Evolutionary conservation across 129 eudicot species (phyloP).

Genomic region (Chrysanthemum seticuspe): DNA sequence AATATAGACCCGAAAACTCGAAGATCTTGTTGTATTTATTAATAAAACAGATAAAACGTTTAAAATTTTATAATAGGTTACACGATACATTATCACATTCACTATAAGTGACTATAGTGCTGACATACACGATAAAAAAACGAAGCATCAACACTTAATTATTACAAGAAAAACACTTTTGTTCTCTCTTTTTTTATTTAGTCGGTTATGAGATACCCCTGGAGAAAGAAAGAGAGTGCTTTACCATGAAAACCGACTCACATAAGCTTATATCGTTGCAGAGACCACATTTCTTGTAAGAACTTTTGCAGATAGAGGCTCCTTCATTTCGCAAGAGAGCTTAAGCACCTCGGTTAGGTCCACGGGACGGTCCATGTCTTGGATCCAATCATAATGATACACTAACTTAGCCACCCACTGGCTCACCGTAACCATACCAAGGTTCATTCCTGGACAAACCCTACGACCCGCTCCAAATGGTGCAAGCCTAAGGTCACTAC

Average conservation of each 20-base stretch:
- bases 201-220: constrained; percentile 1
- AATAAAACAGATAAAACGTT: neutral
- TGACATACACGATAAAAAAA: constrained; percentile 8
- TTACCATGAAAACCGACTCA: neutral
- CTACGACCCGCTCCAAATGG: constrained; percentile 75
- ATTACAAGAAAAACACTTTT: neutral
- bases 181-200: constrained; percentile 32
- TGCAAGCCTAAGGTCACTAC: constrained; percentile 59
- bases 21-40: neutral
- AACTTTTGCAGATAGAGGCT: constrained; percentile 45
- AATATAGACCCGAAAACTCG: too few relatives aligned
- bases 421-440: constrained; percentile 52
- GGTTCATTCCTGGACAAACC: constrained; percentile 65
- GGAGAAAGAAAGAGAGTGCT: constrained; percentile 28
- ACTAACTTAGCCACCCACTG: constrained; percentile 61
- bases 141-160: neutral
- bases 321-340: constrained; percentile 65
- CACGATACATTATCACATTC: neutral
- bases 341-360: constrained; percentile 54
- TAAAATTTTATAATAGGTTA: neutral
- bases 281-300: constrained; percentile 29
- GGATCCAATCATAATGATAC: constrained; percentile 40
- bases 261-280: constrained; percentile 17
- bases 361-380: constrained; percentile 31
- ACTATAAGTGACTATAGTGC: neutral